These are phyloP conservation scores for Penicillium expansum DNA, from an alignment of 2,329 filamentous ascomycete genomes.

Conservation along the genomic window DNA sequence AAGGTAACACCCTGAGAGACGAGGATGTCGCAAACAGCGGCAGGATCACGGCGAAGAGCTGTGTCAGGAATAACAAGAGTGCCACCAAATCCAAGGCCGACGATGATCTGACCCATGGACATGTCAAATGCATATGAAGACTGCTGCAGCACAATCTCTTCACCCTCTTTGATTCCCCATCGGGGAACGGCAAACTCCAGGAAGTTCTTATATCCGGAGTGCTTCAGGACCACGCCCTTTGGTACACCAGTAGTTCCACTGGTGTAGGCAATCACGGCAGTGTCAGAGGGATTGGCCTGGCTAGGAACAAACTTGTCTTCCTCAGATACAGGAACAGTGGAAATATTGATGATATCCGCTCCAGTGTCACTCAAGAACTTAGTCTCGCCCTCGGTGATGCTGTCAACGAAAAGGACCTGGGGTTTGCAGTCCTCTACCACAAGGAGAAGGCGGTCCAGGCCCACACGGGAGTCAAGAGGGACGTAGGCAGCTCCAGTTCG, in stretches of 20 bases:
- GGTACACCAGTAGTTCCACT: conserved; percentile 17
- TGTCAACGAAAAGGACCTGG: too few species aligned
- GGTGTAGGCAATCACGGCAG: conserved; percentile 7
- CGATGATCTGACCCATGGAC: too few species aligned
- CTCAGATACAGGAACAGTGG: background rate
- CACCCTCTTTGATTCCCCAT: background rate
- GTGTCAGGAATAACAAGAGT: too few species aligned
- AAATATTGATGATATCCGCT: background rate
- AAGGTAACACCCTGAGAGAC: too few species aligned
- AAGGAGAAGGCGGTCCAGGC: background rate
- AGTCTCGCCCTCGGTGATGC: background rate
- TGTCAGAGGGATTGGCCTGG: background rate
- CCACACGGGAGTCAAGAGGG: conserved; percentile 2
- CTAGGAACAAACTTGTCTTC: background rate
- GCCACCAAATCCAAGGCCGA: too few species aligned
- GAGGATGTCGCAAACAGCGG: too few species aligned
- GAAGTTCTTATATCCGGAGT: background rate
- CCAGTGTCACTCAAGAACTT: too few species aligned
- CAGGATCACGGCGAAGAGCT: too few species aligned
- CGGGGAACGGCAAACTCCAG: background rate
- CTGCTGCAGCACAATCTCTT: too few species aligned
- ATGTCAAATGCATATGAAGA: too few species aligned
- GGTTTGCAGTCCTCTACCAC: too few species aligned
- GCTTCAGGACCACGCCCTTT: conserved; percentile 14
- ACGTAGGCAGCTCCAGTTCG: conserved; percentile 13